Conservation (phyloP, 345 rosid species). For the Litchi chinensis region DNA sequence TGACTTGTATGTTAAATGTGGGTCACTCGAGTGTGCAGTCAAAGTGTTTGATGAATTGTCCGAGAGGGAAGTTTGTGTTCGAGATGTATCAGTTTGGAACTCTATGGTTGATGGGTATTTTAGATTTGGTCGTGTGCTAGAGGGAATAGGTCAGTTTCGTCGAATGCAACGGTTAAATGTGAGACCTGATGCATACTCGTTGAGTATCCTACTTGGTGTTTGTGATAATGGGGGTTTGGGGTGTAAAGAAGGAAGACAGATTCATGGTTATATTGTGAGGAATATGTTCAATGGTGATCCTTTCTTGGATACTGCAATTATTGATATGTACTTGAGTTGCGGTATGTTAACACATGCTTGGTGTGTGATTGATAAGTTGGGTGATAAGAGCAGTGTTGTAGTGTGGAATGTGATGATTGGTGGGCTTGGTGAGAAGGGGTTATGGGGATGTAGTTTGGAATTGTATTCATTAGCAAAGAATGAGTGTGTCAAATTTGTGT, state of each 20-base stretch:
- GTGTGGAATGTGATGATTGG: constrained; percentile 83
- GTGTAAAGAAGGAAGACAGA: constrained; percentile 47
- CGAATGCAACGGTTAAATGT: constrained; percentile 56
- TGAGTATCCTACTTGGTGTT: constrained; percentile 54
- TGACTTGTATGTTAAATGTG: constrained; percentile 63
- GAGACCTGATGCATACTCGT: constrained; percentile 68
- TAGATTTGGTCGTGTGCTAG: constrained; percentile 38
- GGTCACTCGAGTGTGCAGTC: constrained; percentile 55
- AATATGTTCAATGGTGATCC: constrained; percentile 43
- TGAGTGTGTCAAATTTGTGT: constrained; percentile 48
- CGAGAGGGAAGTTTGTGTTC: constrained; percentile 24
- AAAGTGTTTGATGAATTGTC: constrained; percentile 67
- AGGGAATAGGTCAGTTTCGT: constrained; percentile 53
- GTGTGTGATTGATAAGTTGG: constrained; percentile 45
- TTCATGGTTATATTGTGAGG: constrained; percentile 65
- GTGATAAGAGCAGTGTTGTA: constrained; percentile 57
- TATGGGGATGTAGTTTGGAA: constrained; percentile 61
- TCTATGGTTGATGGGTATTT: constrained; percentile 66
- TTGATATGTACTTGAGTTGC: constrained; percentile 56
- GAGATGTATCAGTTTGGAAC: constrained; percentile 73
- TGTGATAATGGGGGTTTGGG: constrained; percentile 42
- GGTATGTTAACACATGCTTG: constrained; percentile 49
- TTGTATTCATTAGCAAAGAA: constrained; percentile 53
- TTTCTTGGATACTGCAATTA: constrained; percentile 61
- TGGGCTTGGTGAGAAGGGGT: constrained; percentile 53